Conservation (phyloP, 192 early-diverging fungal genomes). For the Backusella luteola region DNA sequence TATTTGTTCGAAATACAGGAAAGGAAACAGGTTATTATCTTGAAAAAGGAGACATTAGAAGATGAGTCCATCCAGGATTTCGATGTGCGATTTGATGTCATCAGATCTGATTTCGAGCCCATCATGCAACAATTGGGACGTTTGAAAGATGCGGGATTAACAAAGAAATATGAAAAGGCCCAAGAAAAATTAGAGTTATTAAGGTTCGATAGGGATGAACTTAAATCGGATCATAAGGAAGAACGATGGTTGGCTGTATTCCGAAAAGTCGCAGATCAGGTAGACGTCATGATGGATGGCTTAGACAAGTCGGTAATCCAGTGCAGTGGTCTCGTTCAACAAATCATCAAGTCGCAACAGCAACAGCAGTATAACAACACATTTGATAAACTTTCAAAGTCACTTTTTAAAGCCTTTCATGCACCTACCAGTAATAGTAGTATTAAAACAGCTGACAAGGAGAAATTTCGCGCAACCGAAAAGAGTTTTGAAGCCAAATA, state of each 20-base stretch:
- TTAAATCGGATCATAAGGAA: slow-evolving; percentile 59
- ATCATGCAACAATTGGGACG: background rate
- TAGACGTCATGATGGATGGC: slow-evolving; percentile 58
- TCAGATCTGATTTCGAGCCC: background rate
- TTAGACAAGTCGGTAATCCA: slow-evolving; percentile 51
- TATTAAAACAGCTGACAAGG: slow-evolving; percentile 33
- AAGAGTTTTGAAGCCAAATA: slow-evolving; percentile 56
- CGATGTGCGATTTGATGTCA: background rate
- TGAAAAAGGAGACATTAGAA: slow-evolving; percentile 4
- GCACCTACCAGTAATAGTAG: background rate
- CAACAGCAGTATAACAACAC: background rate
- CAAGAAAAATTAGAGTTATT: slow-evolving; percentile 51
- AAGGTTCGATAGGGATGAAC: slow-evolving; percentile 47
- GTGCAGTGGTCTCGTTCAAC: slow-evolving; percentile 35
- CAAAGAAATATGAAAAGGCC: slow-evolving; percentile 31
- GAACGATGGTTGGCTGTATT: slow-evolving; percentile 59
- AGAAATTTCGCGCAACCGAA: slow-evolving; percentile 47
- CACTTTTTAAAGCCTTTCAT: slow-evolving; percentile 12
- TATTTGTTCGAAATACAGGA: slow-evolving; percentile 47
- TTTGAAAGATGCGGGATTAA: slow-evolving; percentile 12
- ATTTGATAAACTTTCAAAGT: slow-evolving; percentile 30
- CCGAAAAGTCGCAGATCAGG: slow-evolving; percentile 51
- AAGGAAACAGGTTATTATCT: slow-evolving; percentile 18
- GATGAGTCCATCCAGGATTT: background rate
- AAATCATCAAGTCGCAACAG: slow-evolving; percentile 24